These are phyloP conservation scores for Suillus americanus DNA, from an alignment of 768 basidiomycete species.

Conservation along the genomic window DNA sequence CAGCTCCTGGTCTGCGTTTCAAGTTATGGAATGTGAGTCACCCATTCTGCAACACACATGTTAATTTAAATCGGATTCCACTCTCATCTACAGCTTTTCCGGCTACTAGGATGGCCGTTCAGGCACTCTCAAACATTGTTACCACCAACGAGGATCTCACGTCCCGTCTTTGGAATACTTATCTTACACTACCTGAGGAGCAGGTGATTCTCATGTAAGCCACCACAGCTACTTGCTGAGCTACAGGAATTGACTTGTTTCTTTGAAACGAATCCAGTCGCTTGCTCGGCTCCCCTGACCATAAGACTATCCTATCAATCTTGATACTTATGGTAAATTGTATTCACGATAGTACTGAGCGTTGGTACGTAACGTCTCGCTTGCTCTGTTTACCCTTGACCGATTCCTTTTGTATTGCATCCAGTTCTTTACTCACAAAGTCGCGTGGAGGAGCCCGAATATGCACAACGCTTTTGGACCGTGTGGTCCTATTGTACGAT, in stretches of 20 bases:
- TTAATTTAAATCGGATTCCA: background rate
- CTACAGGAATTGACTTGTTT: constrained; percentile 2
- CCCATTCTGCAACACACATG: background rate
- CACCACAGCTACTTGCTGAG: constrained; percentile 15
- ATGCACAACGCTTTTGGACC: constrained; percentile 67
- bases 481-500: constrained; percentile 70
- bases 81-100: constrained; percentile 47
- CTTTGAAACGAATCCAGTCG: constrained; percentile 38
- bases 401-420: constrained; percentile 6
- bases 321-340: constrained; percentile 76
- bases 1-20: constrained; percentile 72
- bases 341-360: constrained; percentile 51
- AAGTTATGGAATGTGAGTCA: constrained; percentile 56
- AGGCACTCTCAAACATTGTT: constrained; percentile 82
- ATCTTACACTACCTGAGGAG: constrained; percentile 69
- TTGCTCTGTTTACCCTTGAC: background rate
- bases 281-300: constrained; percentile 63
- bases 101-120: constrained; percentile 65
- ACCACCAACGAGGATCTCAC: constrained; percentile 66
- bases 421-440: constrained; percentile 42
- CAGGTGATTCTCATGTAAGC: constrained; percentile 73
- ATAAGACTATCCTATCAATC: constrained; percentile 56
- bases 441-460: constrained; percentile 61
- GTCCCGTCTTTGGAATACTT: constrained; percentile 59
- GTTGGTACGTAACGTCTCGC: constrained; percentile 47